phyloP scores from a whole-genome alignment of 2,329 filamentous ascomycete genomes.

The Colletotrichum destructivum region DNA sequence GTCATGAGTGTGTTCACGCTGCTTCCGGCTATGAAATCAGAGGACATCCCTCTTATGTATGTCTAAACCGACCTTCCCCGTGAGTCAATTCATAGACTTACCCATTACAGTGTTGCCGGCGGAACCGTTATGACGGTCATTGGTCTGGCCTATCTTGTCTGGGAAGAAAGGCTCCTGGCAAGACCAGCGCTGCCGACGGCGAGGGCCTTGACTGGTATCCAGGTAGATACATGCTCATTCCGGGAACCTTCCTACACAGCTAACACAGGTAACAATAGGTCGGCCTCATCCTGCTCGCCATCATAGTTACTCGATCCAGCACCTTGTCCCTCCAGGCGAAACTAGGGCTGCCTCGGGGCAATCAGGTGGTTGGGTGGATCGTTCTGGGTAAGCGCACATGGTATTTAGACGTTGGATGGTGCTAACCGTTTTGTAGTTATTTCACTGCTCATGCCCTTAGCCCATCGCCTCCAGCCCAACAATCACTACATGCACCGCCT shows the following conservation, averaged over 20 bases:
- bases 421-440: constrained; percentile 64
- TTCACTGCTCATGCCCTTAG: constrained; percentile 84
- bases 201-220: constrained; percentile 75
- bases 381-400: constrained; percentile 73
- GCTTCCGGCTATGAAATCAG: constrained; percentile 87
- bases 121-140: constrained; percentile 83
- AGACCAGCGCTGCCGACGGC: constrained; percentile 58
- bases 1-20: constrained; percentile 94
- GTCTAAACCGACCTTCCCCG: constrained; percentile 46
- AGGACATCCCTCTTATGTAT: constrained; percentile 82
- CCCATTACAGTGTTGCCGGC: constrained; percentile 73
- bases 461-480: constrained; percentile 86
- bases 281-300: constrained; percentile 84
- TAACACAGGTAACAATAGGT: constrained; percentile 59
- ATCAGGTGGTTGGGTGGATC: constrained; percentile 88
- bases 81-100: constrained; percentile 42
- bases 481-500: constrained; percentile 92
- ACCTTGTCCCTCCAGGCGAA: constrained; percentile 88
- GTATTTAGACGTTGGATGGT: not conserved
- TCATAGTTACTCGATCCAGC: constrained; percentile 90
- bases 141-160: constrained; percentile 83
- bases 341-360: constrained; percentile 86
- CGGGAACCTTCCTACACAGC: constrained; percentile 26
- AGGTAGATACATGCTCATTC: constrained; percentile 60
- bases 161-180: constrained; percentile 72